Evolutionary conservation across 1,284 basidiomycete species (phyloP).

Genomic region (Trichosporon asahii): DNA sequence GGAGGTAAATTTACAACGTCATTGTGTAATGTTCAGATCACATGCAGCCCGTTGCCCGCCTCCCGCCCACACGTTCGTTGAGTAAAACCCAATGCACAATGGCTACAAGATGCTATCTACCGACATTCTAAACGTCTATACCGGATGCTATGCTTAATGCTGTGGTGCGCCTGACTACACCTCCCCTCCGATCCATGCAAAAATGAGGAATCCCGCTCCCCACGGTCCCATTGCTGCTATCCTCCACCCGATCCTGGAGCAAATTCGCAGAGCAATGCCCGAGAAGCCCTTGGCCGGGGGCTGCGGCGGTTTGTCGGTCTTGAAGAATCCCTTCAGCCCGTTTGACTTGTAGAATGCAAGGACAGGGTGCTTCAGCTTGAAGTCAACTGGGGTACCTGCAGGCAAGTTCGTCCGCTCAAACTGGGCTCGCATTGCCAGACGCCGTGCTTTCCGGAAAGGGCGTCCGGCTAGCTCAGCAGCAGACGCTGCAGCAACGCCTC

Average conservation of each 20-base stretch:
- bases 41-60: neutral
- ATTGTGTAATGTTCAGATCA: constrained; percentile 2
- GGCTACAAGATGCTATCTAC: constrained; percentile 6
- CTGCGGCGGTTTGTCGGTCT: neutral
- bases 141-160: neutral
- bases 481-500: constrained; percentile 44
- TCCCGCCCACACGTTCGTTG: neutral
- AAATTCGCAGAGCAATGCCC: neutral
- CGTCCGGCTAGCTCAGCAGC: constrained; percentile 42
- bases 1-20: constrained; percentile 8
- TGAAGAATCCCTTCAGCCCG: neutral
- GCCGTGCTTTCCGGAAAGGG: constrained; percentile 36
- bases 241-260: constrained; percentile 37
- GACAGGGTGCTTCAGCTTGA: constrained; percentile 5
- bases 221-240: constrained; percentile 49
- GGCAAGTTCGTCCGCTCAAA: constrained; percentile 16
- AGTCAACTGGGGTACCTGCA: neutral
- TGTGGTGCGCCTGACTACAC: constrained; percentile 26
- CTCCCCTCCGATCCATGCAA: constrained; percentile 51
- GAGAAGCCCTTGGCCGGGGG: constrained; percentile 2
- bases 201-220: constrained; percentile 50
- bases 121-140: neutral
- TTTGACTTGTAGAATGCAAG: neutral
- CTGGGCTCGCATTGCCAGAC: constrained; percentile 28
- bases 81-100: neutral